Evolutionary conservation across 2,329 filamentous ascomycete species (phyloP).

Genomic region (Diaporthe citrichinensis): DNA sequence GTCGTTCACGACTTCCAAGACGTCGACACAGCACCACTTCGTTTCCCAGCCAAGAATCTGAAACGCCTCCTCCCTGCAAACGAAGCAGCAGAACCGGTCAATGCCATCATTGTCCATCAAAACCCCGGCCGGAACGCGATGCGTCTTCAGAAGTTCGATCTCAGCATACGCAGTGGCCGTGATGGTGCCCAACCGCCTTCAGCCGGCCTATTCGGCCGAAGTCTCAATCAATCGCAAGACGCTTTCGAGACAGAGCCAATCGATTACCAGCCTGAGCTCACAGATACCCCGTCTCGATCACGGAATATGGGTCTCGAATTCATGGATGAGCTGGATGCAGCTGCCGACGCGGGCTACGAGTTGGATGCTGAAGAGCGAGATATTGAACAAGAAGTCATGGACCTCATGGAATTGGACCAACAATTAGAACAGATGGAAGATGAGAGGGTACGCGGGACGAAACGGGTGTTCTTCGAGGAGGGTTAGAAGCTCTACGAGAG

Average conservation of each 20-base stretch:
- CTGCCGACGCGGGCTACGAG: conserved; percentile 66
- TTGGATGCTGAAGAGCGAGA: conserved; percentile 63
- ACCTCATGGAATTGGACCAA: conserved; percentile 76
- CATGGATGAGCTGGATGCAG: conserved; percentile 63
- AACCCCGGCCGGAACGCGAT: conserved; percentile 57
- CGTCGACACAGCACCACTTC: conserved; percentile 39
- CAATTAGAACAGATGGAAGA: conserved; percentile 69
- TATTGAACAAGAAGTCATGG: conserved; percentile 73
- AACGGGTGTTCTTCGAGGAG: conserved; percentile 68
- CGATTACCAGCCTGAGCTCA: conserved; percentile 27
- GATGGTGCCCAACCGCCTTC: conserved; percentile 51
- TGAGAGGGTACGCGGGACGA: conserved; percentile 61
- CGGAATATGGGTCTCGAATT: conserved; percentile 61
- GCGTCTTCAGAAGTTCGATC: conserved; percentile 61
- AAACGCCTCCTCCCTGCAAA: conserved; percentile 38
- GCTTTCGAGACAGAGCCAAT: conserved; percentile 18
- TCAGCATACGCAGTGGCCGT: conserved; percentile 58
- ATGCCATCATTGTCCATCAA: conserved; percentile 70
- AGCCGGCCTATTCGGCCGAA: conserved; percentile 26
- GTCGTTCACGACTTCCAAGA: conserved; percentile 68
- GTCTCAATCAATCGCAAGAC: conserved; percentile 36
- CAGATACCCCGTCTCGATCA: conserved; percentile 40
- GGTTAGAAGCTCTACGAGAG: conserved; percentile 45
- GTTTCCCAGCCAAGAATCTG: conserved; percentile 46
- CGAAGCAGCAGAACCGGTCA: conserved; percentile 56